These are phyloP conservation scores for Boletellus dicymbophilus DNA, from an alignment of 1,284 basidiomycete species.

Conservation along the genomic window DNA sequence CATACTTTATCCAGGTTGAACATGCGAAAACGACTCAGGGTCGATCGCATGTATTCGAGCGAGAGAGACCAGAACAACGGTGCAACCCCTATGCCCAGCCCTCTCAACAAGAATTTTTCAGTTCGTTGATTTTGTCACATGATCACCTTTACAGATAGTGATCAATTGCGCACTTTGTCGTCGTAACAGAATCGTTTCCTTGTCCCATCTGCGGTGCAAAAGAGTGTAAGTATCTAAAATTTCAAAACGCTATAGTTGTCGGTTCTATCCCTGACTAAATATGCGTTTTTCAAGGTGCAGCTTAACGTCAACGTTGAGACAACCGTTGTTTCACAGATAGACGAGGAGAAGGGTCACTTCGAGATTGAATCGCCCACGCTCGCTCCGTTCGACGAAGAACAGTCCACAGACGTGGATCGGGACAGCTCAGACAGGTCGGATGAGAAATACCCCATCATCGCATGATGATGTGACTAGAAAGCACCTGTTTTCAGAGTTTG, in stretches of 20 bases:
- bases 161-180: neutral
- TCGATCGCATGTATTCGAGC: slow-evolving; percentile 28
- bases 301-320: slow-evolving; percentile 38
- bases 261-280: neutral
- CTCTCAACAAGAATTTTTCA: slow-evolving; percentile 25
- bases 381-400: slow-evolving; percentile 22
- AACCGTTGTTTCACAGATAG: slow-evolving; percentile 33
- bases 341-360: slow-evolving; percentile 23
- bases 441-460: slow-evolving; percentile 21
- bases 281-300: slow-evolving; percentile 9
- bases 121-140: slow-evolving; percentile 12
- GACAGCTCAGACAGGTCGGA: slow-evolving; percentile 24
- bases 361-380: slow-evolving; percentile 21
- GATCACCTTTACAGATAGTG: neutral
- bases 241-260: no score
- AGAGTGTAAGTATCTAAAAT: slow-evolving; percentile 15
- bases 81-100: slow-evolving; percentile 14
- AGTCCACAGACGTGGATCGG: slow-evolving; percentile 20
- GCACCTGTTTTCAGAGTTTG: no score
- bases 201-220: slow-evolving; percentile 16
- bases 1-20: slow-evolving; percentile 21
- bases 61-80: slow-evolving; percentile 25
- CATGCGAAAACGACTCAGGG: slow-evolving; percentile 32
- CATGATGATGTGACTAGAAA: no score
- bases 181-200: slow-evolving; percentile 30